These are phyloP conservation scores for Claviceps spartinae DNA, from an alignment of 2,329 filamentous ascomycete species.

Conservation along the genomic window DNA sequence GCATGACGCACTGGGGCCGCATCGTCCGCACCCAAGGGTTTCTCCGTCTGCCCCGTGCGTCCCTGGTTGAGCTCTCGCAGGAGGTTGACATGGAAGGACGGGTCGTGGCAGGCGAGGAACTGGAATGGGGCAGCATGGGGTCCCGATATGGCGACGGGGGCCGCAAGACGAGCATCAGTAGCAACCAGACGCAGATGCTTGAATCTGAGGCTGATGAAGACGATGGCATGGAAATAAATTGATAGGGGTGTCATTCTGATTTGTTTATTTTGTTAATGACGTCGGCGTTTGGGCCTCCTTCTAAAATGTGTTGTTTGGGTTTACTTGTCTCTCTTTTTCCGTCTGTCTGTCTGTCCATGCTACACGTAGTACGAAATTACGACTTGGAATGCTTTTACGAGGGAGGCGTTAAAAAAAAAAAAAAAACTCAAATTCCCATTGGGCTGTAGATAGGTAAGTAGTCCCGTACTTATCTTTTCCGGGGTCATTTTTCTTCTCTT, in stretches of 20 bases:
- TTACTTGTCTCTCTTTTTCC: not conserved
- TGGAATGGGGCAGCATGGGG: conserved; percentile 41
- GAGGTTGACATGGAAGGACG: conserved; percentile 89
- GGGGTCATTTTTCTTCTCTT: not conserved
- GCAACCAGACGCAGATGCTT: conserved; percentile 41
- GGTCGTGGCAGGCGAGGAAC: conserved; percentile 75
- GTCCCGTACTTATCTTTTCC: not conserved
- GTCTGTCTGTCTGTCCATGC: not conserved
- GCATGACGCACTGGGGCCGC: conserved; percentile 86
- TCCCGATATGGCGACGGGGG: conserved; percentile 31
- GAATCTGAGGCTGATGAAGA: conserved; percentile 47
- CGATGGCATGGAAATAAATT: conserved; percentile 47
- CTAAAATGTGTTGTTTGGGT: not conserved
- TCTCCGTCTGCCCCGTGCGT: conserved; percentile 60
- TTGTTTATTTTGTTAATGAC: not conserved
- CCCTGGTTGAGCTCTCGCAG: conserved; percentile 81
- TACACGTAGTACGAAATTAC: not conserved
- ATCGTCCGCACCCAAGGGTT: conserved; percentile 85
- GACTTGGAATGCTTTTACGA: not conserved
- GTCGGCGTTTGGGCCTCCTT: not conserved
- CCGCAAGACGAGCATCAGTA: conserved; percentile 47
- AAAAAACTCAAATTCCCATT: not conserved
- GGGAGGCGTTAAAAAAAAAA: not conserved
- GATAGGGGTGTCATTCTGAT: conserved; percentile 3
- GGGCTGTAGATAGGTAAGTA: not conserved